These are phyloP conservation scores for Ophiostoma montium DNA, from an alignment of 2,329 filamentous ascomycete species.

Conservation along the genomic window DNA sequence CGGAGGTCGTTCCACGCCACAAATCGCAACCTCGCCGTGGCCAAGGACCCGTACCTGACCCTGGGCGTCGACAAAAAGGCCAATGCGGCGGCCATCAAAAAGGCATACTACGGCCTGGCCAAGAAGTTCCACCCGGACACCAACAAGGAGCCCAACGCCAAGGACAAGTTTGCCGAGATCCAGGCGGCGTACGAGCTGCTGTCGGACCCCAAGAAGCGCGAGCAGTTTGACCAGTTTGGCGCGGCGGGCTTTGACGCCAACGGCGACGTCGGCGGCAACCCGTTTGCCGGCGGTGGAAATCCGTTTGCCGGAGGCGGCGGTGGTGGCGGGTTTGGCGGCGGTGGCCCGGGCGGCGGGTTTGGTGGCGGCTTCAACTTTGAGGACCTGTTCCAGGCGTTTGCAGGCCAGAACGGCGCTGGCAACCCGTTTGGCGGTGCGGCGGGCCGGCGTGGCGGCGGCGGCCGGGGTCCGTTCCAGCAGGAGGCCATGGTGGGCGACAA, in stretches of 20 bases:
- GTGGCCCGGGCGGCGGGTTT: conserved; percentile 57
- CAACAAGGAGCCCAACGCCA: conserved; percentile 86
- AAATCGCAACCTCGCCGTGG: neutral
- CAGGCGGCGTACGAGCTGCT: conserved; percentile 90
- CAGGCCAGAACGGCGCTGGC: conserved; percentile 28
- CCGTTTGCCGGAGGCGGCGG: conserved; percentile 45
- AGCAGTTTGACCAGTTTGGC: conserved; percentile 84
- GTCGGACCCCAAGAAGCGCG: conserved; percentile 82
- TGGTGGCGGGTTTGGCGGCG: conserved; percentile 34
- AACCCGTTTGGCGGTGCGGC: conserved; percentile 17
- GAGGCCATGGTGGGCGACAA: conserved; percentile 87
- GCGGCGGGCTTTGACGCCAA: conserved; percentile 74
- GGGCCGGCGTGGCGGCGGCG: conserved; percentile 37
- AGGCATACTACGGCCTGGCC: conserved; percentile 91
- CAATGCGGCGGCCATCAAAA: conserved; percentile 84
- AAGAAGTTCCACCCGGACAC: conserved; percentile 98
- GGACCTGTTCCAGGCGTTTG: conserved; percentile 83
- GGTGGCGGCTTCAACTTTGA: conserved; percentile 86
- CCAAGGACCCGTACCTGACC: conserved; percentile 70
- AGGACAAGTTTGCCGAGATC: conserved; percentile 87
- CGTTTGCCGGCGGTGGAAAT: conserved; percentile 37
- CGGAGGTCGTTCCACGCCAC: conserved; percentile 3
- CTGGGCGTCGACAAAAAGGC: conserved; percentile 75
- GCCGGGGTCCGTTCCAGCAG: conserved; percentile 52
- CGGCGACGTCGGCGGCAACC: conserved; percentile 40